Evolutionary conservation across 2,329 filamentous ascomycete genomes (phyloP).

Genomic region (Diaporthe eres): DNA sequence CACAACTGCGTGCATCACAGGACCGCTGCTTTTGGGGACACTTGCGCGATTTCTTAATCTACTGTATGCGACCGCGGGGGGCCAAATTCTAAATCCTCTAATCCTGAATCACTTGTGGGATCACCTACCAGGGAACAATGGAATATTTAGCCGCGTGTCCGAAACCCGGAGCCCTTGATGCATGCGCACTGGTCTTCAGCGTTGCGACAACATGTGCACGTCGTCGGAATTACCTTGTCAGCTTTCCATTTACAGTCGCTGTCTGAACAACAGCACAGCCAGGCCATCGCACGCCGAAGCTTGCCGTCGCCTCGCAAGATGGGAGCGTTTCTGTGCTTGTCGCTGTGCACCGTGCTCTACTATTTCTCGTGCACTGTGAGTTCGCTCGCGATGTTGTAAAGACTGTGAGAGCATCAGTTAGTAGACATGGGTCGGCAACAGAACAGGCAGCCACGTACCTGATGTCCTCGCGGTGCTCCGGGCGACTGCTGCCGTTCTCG

Average conservation of each 20-base stretch:
- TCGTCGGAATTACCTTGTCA: conserved; percentile 1
- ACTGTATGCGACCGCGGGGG: conserved; percentile 7
- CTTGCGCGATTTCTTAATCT: conserved; percentile 22
- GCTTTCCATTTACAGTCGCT: not conserved
- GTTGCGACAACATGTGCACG: not conserved
- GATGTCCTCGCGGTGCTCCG: conserved; percentile 41
- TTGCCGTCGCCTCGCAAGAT: not conserved
- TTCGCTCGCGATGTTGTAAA: conserved; percentile 44
- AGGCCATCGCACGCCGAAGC: conserved; percentile 5
- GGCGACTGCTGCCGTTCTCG: conserved; percentile 1
- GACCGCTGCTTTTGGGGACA: not conserved
- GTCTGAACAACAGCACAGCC: not conserved
- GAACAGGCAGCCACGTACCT: conserved; percentile 45
- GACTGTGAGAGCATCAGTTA: conserved; percentile 38
- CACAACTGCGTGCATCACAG: not conserved
- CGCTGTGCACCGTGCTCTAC: not conserved
- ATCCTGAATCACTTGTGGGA: conserved; percentile 12
- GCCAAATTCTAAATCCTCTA: conserved; percentile 21
- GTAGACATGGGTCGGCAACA: not conserved
- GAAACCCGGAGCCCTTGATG: not conserved
- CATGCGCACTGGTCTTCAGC: not conserved
- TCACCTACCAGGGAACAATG: not conserved
- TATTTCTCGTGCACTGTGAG: conserved; percentile 16
- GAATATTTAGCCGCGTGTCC: not conserved
- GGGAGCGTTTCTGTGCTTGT: not conserved